phyloP scores from a whole-genome alignment of 768 basidiomycete species.

The Kwoniella newhampshirensis region DNA sequence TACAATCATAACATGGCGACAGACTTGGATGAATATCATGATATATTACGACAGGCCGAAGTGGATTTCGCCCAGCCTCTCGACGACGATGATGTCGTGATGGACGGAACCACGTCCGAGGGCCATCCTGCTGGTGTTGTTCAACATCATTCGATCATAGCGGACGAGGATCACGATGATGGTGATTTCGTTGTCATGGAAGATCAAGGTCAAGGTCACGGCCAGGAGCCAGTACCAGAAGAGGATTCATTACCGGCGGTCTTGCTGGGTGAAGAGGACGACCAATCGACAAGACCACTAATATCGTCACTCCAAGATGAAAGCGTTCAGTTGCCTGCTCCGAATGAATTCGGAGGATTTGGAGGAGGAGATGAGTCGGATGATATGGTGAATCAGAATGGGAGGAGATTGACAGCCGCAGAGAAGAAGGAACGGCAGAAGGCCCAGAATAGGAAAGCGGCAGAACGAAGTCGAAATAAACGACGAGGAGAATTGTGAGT shows the following conservation, averaged over 20 bases:
- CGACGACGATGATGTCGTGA: neutral
- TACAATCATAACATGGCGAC: neutral
- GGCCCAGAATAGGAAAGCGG: slow-evolving; percentile 47
- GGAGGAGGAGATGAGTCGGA: neutral
- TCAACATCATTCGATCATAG: too few relatives aligned
- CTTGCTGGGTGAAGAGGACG: too few relatives aligned
- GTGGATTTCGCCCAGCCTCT: slow-evolving; percentile 3
- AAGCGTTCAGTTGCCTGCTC: neutral
- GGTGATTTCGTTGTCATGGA: slow-evolving; percentile 8
- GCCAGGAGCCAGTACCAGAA: too few relatives aligned
- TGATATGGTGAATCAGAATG: slow-evolving; percentile 4
- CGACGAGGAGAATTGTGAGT: slow-evolving; percentile 45
- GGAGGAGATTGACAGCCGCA: slow-evolving; percentile 18
- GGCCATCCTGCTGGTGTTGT: neutral
- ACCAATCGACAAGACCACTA: neutral
- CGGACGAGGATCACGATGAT: neutral
- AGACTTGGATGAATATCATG: slow-evolving; percentile 11
- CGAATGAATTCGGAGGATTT: neutral
- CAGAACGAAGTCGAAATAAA: slow-evolving; percentile 46
- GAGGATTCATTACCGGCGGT: too few relatives aligned
- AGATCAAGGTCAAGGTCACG: slow-evolving; percentile 16
- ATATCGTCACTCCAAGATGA: neutral
- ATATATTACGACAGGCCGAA: slow-evolving; percentile 11
- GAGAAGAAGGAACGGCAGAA: slow-evolving; percentile 42
- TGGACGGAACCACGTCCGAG: neutral